A percentile compares a stretch with the other conserved stretches of the same genome.
These are phyloP conservation scores for Epichloe sp. DNA, from an alignment of 2,329 filamentous ascomycete species.

Conservation along the genomic window DNA sequence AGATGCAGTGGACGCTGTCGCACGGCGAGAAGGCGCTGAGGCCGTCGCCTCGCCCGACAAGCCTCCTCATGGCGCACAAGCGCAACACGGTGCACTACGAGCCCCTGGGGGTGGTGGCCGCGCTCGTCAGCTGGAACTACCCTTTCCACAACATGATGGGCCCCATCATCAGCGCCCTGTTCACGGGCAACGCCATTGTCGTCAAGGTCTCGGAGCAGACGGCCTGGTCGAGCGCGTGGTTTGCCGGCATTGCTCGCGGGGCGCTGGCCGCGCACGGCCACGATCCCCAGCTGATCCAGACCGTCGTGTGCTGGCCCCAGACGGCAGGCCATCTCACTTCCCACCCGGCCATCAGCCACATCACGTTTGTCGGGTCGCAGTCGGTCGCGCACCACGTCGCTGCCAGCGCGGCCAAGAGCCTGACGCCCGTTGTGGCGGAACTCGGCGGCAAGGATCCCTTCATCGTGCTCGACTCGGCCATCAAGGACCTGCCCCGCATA, in stretches of 20 bases:
- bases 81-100: conserved; percentile 82
- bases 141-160: conserved; percentile 91
- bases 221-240: conserved; percentile 82
- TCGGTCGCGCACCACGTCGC: conserved; percentile 81
- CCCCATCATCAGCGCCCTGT: conserved; percentile 80
- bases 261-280: conserved; percentile 76
- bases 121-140: conserved; percentile 95
- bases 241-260: conserved; percentile 61
- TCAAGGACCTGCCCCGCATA: conserved; percentile 53
- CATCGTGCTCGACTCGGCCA: conserved; percentile 70
- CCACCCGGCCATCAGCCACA: conserved; percentile 70
- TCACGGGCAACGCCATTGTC: conserved; percentile 81
- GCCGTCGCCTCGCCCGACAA: conserved; percentile 66
- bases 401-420: conserved; percentile 65
- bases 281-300: conserved; percentile 69
- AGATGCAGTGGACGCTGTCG: conserved; percentile 83
- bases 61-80: conserved; percentile 92
- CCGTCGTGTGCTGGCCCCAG: conserved; percentile 75
- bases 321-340: conserved; percentile 72
- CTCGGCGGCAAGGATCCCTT: conserved; percentile 92
- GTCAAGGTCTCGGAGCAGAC: conserved; percentile 94
- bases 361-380: conserved; percentile 92
- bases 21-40: conserved; percentile 75
- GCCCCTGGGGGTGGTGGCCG: conserved; percentile 82
- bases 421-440: conserved; percentile 85